phyloP scores from a whole-genome alignment of 169 alveolate species.

The Cryptosporidium meleagridis region DNA sequence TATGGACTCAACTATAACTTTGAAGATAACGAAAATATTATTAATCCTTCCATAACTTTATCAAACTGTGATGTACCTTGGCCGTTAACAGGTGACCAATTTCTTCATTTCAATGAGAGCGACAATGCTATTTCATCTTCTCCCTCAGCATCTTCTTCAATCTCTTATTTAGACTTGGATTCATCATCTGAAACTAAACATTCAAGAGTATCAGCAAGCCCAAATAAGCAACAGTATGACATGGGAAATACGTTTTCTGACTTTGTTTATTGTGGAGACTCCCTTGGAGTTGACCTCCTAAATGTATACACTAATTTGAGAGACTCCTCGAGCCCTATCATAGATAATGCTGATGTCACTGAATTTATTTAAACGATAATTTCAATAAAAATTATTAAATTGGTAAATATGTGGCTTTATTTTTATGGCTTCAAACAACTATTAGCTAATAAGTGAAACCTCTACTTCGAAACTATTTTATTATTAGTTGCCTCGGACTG shows the following conservation, averaged over 20 bases:
- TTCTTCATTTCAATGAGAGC: conserved; percentile 13
- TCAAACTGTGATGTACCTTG: conserved; percentile 69
- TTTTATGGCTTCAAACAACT: not conserved
- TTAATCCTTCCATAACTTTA: conserved; percentile 30
- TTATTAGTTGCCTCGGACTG: not conserved
- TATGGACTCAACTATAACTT: conserved; percentile 8
- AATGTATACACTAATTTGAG: conserved; percentile 35
- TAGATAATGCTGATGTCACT: conserved; percentile 11
- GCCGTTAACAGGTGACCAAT: conserved; percentile 67
- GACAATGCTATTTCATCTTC: conserved; percentile 10
- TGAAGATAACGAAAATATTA: conserved; percentile 18
- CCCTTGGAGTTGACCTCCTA: conserved; percentile 36
- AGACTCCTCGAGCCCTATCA: conserved; percentile 46
- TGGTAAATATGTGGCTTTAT: not conserved
- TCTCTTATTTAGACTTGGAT: conserved; percentile 34
- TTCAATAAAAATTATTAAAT: not conserved
- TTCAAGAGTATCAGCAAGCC: not conserved
- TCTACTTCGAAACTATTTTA: not conserved
- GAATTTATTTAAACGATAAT: conserved; percentile 10
- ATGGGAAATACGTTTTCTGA: conserved; percentile 45
- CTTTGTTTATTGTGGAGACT: conserved; percentile 71
- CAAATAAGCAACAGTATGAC: conserved; percentile 16
- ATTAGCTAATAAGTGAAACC: not conserved
- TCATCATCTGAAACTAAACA: conserved; percentile 22
- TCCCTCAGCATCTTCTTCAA: conserved; percentile 53